These are phyloP conservation scores for Dioszegia aurantiaca DNA, from an alignment of 768 basidiomycete species.

Conservation along the genomic window DNA sequence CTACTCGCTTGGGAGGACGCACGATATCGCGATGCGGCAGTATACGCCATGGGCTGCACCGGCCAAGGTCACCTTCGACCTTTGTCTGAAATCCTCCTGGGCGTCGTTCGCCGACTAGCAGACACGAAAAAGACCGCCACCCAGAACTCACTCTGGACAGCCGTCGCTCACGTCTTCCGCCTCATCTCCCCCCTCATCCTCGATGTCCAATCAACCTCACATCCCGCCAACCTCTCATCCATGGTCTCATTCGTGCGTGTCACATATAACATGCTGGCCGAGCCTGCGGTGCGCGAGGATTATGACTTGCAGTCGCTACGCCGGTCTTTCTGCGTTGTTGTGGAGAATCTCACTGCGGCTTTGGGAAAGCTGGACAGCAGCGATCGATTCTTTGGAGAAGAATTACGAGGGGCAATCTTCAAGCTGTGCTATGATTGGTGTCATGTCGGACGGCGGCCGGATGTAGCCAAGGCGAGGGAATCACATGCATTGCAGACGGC, in stretches of 20 bases:
- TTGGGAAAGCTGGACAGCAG: slow-evolving; percentile 63
- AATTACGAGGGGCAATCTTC: slow-evolving; percentile 75
- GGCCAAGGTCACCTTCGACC: slow-evolving; percentile 72
- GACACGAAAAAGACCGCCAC: slow-evolving; percentile 68
- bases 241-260: slow-evolving; percentile 83
- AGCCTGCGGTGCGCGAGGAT: slow-evolving; percentile 69
- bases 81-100: slow-evolving; percentile 76
- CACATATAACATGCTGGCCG: slow-evolving; percentile 72
- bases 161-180: slow-evolving; percentile 83
- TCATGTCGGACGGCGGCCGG: slow-evolving; percentile 71
- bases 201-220: slow-evolving; percentile 65
- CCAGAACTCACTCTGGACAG: slow-evolving; percentile 68
- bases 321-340: slow-evolving; percentile 83
- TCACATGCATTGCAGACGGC: slow-evolving; percentile 69
- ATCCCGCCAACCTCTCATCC: slow-evolving; percentile 70
- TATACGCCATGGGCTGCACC: slow-evolving; percentile 83
- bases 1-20: slow-evolving; percentile 83
- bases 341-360: slow-evolving; percentile 80
- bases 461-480: slow-evolving; percentile 67
- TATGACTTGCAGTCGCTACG: slow-evolving; percentile 74
- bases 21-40: slow-evolving; percentile 78
- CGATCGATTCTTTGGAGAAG: slow-evolving; percentile 70
- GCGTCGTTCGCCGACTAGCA: slow-evolving; percentile 77
- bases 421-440: slow-evolving; percentile 92
- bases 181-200: slow-evolving; percentile 75